phyloP scores from a whole-genome alignment of 1,139 yeast species.

The Blastobotrys illinoisensis region DNA sequence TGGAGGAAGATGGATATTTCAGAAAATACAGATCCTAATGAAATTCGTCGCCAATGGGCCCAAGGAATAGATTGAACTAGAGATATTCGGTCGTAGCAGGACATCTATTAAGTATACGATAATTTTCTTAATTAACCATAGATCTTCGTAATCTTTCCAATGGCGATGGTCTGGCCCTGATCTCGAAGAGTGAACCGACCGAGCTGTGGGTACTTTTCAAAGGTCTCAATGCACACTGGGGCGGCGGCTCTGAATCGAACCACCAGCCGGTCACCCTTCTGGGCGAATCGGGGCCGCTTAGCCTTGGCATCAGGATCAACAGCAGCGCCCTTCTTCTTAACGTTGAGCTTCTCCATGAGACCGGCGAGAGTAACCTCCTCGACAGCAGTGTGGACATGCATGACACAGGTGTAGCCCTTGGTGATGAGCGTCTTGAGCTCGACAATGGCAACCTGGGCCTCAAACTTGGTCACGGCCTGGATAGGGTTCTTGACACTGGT shows the following conservation, averaged over 20 bases:
- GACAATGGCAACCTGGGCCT: conserved; percentile 95
- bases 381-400: conserved; percentile 98
- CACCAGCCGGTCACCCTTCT: conserved; percentile 97
- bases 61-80: too few relatives aligned
- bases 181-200: conserved; percentile 98
- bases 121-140: conserved; percentile 23
- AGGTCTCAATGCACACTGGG: conserved; percentile 91
- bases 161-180: conserved; percentile 96
- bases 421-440: conserved; percentile 92
- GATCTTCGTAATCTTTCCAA: conserved; percentile 74
- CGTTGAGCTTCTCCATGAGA: conserved; percentile 86
- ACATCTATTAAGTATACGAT: conserved; percentile 26
- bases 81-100: background rate
- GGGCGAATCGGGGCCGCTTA: conserved; percentile 96
- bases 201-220: conserved; percentile 85
- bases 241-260: conserved; percentile 81
- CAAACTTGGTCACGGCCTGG: conserved; percentile 82
- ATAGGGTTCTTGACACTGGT: conserved; percentile 85
- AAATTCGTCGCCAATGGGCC: too few relatives aligned
- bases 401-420: conserved; percentile 93
- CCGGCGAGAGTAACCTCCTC: conserved; percentile 85
- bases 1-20: too few relatives aligned
- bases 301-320: background rate
- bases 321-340: conserved; percentile 61
- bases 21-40: too few relatives aligned